Conservation (phyloP, 495 filamentous ascomycete species). For the Penicillium argentinense region DNA sequence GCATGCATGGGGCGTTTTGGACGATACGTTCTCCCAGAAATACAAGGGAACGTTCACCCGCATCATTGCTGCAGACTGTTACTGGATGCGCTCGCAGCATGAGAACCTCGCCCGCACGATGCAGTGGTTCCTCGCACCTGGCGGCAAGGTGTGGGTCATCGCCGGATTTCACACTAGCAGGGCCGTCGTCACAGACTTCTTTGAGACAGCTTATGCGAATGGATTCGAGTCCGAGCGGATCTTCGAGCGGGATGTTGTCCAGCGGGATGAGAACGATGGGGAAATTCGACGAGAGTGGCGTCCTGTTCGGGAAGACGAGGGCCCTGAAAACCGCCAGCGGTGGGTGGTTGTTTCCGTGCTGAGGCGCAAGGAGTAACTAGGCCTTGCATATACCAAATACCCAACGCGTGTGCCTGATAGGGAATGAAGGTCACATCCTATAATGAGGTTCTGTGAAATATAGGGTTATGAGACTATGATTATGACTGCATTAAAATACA, state of each 20-base stretch:
- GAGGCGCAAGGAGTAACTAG: constrained; percentile 31
- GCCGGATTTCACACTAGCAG: constrained; percentile 86
- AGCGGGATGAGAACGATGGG: constrained; percentile 48
- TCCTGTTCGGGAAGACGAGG: constrained; percentile 55
- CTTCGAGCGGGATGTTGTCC: constrained; percentile 72
- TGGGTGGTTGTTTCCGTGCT: constrained; percentile 78
- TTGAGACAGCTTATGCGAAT: constrained; percentile 53
- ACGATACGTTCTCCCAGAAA: constrained; percentile 50
- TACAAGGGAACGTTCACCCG: constrained; percentile 58
- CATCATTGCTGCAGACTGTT: constrained; percentile 78
- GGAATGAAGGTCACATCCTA: too few species aligned
- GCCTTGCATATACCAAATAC: constrained; percentile 1
- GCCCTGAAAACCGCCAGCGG: constrained; percentile 62
- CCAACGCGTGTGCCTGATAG: too few species aligned
- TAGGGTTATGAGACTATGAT: too few species aligned
- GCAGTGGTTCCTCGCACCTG: constrained; percentile 63
- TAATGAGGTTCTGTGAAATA: too few species aligned
- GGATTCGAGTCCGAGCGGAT: constrained; percentile 71
- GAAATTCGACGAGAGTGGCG: constrained; percentile 64
- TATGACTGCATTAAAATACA: too few species aligned
- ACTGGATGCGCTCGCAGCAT: constrained; percentile 84
- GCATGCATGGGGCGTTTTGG: constrained; percentile 72
- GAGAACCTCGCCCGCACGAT: constrained; percentile 68
- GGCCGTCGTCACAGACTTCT: constrained; percentile 68
- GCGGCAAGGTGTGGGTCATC: constrained; percentile 63